Evolutionary conservation across 192 early-diverging fungal species (phyloP).

Genomic region (Coemansia sp.): DNA sequence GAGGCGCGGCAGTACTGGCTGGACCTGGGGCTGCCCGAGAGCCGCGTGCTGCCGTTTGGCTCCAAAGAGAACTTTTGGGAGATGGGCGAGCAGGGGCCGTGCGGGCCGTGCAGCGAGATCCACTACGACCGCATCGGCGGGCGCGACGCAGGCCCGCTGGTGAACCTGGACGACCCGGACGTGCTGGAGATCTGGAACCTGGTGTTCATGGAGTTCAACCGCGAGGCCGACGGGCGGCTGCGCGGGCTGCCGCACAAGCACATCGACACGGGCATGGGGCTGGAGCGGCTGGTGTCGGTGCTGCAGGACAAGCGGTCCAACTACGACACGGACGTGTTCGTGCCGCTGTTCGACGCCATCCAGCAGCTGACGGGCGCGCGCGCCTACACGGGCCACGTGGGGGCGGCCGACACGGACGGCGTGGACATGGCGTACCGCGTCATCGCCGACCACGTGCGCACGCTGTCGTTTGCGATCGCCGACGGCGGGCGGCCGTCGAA

Average conservation of each 20-base stretch:
- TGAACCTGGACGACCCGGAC: conserved; percentile 97
- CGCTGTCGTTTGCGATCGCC: conserved; percentile 93
- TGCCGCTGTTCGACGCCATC: conserved; percentile 79
- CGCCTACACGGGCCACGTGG: conserved; percentile 83
- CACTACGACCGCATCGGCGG: conserved; percentile 92
- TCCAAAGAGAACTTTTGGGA: conserved; percentile 99
- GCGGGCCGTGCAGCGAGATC: conserved; percentile 97
- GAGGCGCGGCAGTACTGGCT: conserved; percentile 94
- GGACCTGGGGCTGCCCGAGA: conserved; percentile 81
- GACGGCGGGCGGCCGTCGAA: conserved; percentile 97
- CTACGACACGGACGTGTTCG: conserved; percentile 96
- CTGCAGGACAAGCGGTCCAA: conserved; percentile 94
- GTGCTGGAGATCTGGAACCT: conserved; percentile 99
- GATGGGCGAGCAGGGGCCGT: conserved; percentile 97
- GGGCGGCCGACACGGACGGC: conserved; percentile 90
- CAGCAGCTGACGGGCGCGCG: conserved; percentile 86
- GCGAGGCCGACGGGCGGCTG: conserved; percentile 85
- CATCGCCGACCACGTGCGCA: conserved; percentile 96
- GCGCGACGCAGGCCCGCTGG: conserved; percentile 83
- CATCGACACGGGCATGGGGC: conserved; percentile 98
- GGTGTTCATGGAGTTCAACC: conserved; percentile 99
- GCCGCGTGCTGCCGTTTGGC: conserved; percentile 84
- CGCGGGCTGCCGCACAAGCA: conserved; percentile 92
- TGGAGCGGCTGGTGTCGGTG: conserved; percentile 93
- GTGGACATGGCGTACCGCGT: conserved; percentile 99